Evolutionary conservation across 169 alveolate genomes (phyloP), one percentile per base, ranked within the genome.

Genomic region (Eimeria sp.): DNA sequence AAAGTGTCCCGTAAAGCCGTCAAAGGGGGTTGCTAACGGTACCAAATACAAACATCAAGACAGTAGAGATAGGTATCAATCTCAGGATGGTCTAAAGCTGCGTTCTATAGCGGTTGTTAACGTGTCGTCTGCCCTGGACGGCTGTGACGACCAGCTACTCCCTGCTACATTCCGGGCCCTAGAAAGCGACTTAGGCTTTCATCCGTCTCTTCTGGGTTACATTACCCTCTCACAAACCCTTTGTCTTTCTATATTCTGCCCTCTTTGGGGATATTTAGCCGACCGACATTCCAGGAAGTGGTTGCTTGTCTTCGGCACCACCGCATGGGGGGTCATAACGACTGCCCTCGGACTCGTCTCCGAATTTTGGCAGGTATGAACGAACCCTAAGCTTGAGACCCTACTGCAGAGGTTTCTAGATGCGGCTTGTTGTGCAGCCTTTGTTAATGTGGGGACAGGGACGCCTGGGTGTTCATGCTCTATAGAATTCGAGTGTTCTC

Each of bases 101-200:
- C 76, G 91, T 25, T 97, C 98, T 13, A 75, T 97, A 40, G 97
- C 98, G 40, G 97, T 98, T 73, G 98, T 98, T 30, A 98, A 98
- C 58, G 94, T 97, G 61, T 98, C 99, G 47, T 98, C 99, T 54
- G 98, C 98, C 49, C 93, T 98, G n/a, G 99, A 98, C 87, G 98
- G 98, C 58, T 98, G 99, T 82, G 99, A 98, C 95, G 99, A 98
- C 72, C 99, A 98, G 94, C 97, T 98, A 45, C 97, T 98, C 47
- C 99, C 99, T 16, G 98, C 99, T 49, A 97, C 98, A 51, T 97
- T 98, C 95, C 97, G 99, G 84, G 99, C 99, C 7, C 95, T 98
- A 78, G 99, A 98, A 93, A 97, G 97, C 18, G 98, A 98, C 84
- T 97, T 98, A 61, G 96, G 96, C 58, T 97, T 98, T 76, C 97